Base-by-base conservation (phyloP, 164 flowering plant species). In the Liriodendron chinense region DNA sequence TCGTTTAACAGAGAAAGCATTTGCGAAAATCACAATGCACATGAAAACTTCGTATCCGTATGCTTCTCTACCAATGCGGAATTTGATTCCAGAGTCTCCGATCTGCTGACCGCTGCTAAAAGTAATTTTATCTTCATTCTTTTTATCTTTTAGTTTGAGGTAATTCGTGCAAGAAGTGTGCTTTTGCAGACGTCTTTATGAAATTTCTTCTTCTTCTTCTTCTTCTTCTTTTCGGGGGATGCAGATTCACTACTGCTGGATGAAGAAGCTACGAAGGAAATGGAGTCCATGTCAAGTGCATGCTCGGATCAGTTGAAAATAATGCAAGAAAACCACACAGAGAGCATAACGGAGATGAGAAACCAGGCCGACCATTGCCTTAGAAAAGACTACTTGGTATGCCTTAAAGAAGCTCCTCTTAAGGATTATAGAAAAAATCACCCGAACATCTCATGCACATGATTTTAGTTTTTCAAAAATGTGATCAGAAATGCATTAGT, bases 241-340 rank as follows among this genome's bases (percentile, higher is more conserved):
- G 78, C 91, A 91, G 98, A 86, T 77, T 87, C 92, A 9, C 84
- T 88, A 2, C 7, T 9, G 76, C 72, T 84, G 76, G 95, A 94
- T 84, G 82, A 71, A 8, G 83, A 87, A 78, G 80, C 78, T 68
- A 85, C 86, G 78, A 80, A 82, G 74, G 80, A 85, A 77, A 70
- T 86, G 0, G 88, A 88, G 53, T 84, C 82, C 47, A 78, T 84
- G 66, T 79, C 85, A 0, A 28, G 57, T 56, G 25, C 73, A 62
- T 89, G 90, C 85, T 66, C 75, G 68, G 85, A 86, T 72, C 89
- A 87, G 80, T 87, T 92, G 6, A 81, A 77, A 28, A 75, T 76
- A 43, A 47, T 79, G 9, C 85, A 79, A 72, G 83, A 83, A 25
- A 79, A 82, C 28, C 94, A 94, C 69, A 74, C 75, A 14, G 78